A percentile compares a stretch with the other conserved stretches of the same genome.
phyloP scores from a whole-genome alignment of 495 filamentous ascomycete genomes.

The Immersiella caudata region DNA sequence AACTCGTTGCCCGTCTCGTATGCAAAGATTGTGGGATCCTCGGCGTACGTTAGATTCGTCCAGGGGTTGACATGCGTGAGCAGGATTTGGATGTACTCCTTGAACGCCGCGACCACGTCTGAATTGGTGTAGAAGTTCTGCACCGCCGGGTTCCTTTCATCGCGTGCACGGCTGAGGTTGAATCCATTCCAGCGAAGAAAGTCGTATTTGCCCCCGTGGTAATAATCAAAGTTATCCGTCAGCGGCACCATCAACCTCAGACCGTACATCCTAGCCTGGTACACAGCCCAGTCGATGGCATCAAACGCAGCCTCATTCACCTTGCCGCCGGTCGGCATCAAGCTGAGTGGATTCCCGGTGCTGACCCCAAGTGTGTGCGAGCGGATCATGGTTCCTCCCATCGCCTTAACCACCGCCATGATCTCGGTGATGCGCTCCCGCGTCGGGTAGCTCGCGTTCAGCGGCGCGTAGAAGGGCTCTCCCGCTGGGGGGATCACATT shows the following conservation, averaged over 20 bases:
- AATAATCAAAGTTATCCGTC: conserved; percentile 56
- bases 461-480: conserved; percentile 53
- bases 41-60: conserved; percentile 57
- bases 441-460: conserved; percentile 56
- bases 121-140: conserved; percentile 58
- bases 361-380: conserved; percentile 59
- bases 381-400: conserved; percentile 56
- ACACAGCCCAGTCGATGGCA: conserved; percentile 58
- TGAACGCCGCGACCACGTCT: conserved; percentile 49
- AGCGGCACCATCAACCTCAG: conserved; percentile 54
- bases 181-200: conserved; percentile 58
- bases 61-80: conserved; percentile 56
- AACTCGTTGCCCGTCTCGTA: conserved; percentile 62
- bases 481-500: conserved; percentile 55
- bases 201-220: conserved; percentile 61
- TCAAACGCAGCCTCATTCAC: conserved; percentile 55
- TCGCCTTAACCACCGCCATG: conserved; percentile 54
- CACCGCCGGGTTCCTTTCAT: conserved; percentile 44
- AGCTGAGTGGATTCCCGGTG: conserved; percentile 55
- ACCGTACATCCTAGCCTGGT: conserved; percentile 54
- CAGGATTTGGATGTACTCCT: conserved; percentile 53
- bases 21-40: conserved; percentile 60
- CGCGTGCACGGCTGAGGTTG: conserved; percentile 44
- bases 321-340: conserved; percentile 48
- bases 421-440: conserved; percentile 55